These are phyloP conservation scores for Colletotrichum chrysophilum DNA, from an alignment of 2,329 filamentous ascomycete species.

Conservation along the genomic window DNA sequence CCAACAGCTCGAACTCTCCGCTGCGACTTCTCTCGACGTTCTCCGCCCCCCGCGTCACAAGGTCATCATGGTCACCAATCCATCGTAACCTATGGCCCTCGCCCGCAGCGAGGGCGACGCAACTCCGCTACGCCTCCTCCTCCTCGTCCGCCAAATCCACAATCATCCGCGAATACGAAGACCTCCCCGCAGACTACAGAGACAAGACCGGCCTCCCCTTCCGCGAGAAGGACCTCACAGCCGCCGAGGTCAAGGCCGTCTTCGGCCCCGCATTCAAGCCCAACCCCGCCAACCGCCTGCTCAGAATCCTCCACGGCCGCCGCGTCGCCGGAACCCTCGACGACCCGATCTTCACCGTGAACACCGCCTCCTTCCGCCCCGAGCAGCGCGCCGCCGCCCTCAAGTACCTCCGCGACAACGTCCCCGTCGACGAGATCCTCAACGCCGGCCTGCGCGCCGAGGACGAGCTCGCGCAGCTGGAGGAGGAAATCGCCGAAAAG, in stretches of 20 bases:
- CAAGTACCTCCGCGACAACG: slow-evolving; percentile 57
- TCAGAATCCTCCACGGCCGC: slow-evolving; percentile 66
- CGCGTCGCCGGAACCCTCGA: slow-evolving; percentile 68
- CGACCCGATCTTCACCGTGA: slow-evolving; percentile 56
- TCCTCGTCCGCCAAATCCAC: slow-evolving; percentile 11
- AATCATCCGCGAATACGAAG: slow-evolving; percentile 58
- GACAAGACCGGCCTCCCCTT: slow-evolving; percentile 63
- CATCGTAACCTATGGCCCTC: not conserved
- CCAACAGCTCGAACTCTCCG: too few species aligned
- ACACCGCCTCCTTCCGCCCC: slow-evolving; percentile 50
- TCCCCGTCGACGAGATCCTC: slow-evolving; percentile 64
- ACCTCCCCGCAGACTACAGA: slow-evolving; percentile 62
- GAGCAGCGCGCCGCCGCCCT: slow-evolving; percentile 52
- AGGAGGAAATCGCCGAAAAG: slow-evolving; percentile 35
- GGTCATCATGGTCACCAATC: not conserved
- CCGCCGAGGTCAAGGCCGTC: slow-evolving; percentile 49
- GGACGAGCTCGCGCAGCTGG: slow-evolving; percentile 63
- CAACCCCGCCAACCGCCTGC: slow-evolving; percentile 54
- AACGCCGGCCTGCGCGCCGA: slow-evolving; percentile 68
- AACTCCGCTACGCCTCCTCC: not conserved
- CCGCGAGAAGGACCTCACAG: slow-evolving; percentile 51
- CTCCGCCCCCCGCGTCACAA: not conserved
- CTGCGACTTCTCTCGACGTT: slow-evolving; percentile 15
- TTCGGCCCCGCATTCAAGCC: slow-evolving; percentile 55
- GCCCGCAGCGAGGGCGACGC: not conserved